Evolutionary conservation across 2,329 filamentous ascomycete species (phyloP).

Genomic region (Nemania bipapillata): DNA sequence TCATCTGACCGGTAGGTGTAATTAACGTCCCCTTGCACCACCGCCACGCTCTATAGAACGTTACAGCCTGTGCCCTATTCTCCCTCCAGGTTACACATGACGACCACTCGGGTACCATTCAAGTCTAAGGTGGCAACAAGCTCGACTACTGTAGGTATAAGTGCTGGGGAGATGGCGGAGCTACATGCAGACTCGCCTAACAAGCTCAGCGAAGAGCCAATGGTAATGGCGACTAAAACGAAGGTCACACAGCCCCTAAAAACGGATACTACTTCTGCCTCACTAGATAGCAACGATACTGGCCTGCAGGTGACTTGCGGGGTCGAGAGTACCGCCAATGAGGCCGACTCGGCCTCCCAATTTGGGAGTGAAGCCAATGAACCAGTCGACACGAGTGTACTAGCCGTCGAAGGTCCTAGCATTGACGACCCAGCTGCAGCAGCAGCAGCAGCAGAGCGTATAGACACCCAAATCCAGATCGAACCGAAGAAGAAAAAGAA

Average conservation of each 20-base stretch:
- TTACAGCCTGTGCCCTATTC: background rate
- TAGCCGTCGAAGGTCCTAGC: background rate
- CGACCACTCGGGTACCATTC: background rate
- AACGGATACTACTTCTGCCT: background rate
- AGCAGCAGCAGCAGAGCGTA: background rate
- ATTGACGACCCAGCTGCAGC: background rate
- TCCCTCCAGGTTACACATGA: constrained; percentile 8
- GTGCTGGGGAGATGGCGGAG: constrained; percentile 31
- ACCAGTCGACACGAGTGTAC: background rate
- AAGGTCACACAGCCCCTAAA: constrained; percentile 21
- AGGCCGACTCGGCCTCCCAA: background rate
- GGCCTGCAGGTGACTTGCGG: background rate
- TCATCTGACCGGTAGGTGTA: background rate
- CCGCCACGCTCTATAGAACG: constrained; percentile 1
- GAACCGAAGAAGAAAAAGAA: constrained; percentile 27
- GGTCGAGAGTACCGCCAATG: constrained; percentile 4
- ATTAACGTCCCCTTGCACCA: background rate
- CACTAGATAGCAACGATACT: background rate
- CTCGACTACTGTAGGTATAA: too few species aligned
- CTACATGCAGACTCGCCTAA: constrained; percentile 7
- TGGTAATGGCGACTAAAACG: constrained; percentile 17
- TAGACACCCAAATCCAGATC: background rate
- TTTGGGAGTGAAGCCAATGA: background rate
- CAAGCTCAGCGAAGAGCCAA: constrained; percentile 19
- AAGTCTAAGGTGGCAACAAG: background rate